Base-by-base conservation (phyloP, 331 rosid genomes). In the Spiraea crenata region DNA sequence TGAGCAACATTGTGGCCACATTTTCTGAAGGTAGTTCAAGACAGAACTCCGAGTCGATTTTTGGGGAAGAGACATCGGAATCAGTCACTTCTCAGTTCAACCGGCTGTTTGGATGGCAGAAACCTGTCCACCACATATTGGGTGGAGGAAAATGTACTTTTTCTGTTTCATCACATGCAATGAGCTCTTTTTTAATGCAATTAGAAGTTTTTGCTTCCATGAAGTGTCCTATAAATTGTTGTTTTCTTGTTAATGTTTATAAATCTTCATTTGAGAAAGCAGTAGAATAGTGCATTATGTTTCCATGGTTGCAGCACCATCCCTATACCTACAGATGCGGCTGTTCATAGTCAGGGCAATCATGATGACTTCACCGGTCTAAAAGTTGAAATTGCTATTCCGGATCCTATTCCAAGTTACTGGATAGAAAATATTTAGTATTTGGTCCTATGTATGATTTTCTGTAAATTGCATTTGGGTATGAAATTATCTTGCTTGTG, bases 91-190 rank as follows among this genome's bases (percentile, higher is more conserved):
- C 79, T 56, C 83, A 86, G 75, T 72, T 86, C 52, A 83, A 86
- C 14, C 85, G 90, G 74, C 83, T 91, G 56, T 89, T 95, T 71
- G 99, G 99, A 77, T 95, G 89, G 72, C 81, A 95, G 80, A 95
- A 85, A 74, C 89, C 96, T 5, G 79, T 95, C 74, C 83, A 95
- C 86, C 75, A 86, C 75, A 4, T 91, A 80, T 76, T 95, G 70
- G 99, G 99, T 47, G 99, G 99, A 63, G 96, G 99, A 80, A 91
- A 85, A 89, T 83, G 99, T 95, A 86, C 15, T 20, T 31, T 38
- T 74, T 73, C 65, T 56, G 68, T 56, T 45, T 20, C 38, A 0
- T 39, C 40, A 13, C 73, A 19, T 39, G 47, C 13, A 13, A 11
- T 65, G 15, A 54, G 7, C n/a, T 0, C 14, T 20, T 44, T 49